Evolutionary conservation across 2,329 filamentous ascomycete genomes (phyloP), one percentile per base, ranked within the genome.

Genomic region (Reticulascus tulasneorum): DNA sequence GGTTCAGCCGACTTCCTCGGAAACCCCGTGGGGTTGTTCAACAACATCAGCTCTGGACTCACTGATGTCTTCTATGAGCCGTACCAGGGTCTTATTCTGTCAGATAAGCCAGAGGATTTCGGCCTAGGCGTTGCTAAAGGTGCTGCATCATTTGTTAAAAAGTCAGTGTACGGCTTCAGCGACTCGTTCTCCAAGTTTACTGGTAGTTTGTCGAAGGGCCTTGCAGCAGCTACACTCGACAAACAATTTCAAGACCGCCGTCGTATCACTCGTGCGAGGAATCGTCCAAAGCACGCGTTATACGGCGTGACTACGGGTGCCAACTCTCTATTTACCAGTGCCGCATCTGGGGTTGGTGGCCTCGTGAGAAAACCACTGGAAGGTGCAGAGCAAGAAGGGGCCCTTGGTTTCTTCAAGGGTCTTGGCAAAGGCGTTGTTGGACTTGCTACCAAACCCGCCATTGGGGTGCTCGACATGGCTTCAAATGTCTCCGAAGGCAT

Each of bases 51-150:
- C 51, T 98, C 93, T 29, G 93, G 94, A 50, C 87, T 98, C 35
- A 90, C 87, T 15, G 93, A 96, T 58, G 95, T 98, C 56, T 98
- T 98, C 68, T 98, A 98, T 70, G 94, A 98, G 59, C 93, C 93
- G 23, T 98, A 98, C 65, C 93, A 98, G 67, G 87, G 94, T 16
- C 78, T 98, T 31, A 94, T 98, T 59, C 87, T 94, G 73, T 94
- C 90, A 1, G 93, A 98, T 59, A 80, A 86, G 48, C 94, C 93
- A 3, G 91, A 97, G 60, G 91, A 98, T 47, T 82, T 98, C 37
- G 94, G 93, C 15, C 73, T 94, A 25, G 93, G 93, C 13, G 94
- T 98, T 45, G 94, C 93, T 23, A 96, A 96, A 62, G 93, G 93
- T 24, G 93, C 94, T 9, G 91, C 89, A 1, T 95, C 88, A 47